Conservation (phyloP, 495 filamentous ascomycete species). For the Darksidea phi region DNA sequence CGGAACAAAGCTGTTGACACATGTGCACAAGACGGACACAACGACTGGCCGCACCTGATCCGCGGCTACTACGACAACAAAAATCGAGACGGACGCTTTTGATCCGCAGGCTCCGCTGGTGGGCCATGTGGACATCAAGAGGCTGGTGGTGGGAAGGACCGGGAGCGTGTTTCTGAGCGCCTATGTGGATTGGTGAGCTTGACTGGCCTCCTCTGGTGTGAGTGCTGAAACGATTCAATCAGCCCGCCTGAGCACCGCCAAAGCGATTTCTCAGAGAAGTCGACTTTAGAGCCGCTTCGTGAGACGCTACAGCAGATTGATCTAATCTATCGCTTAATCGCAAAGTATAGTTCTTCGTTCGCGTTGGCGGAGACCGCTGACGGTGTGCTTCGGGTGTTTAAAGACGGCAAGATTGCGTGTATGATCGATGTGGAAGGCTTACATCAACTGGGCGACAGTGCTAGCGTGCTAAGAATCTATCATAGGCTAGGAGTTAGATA, state of each 20-base stretch:
- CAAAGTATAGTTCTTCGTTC: conserved; percentile 30
- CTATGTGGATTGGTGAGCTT: conserved; percentile 25
- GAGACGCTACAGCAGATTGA: conserved; percentile 47
- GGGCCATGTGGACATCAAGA: conserved; percentile 8
- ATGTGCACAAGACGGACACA: conserved; percentile 26
- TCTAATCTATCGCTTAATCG: conserved; percentile 39
- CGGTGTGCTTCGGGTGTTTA: conserved; percentile 22
- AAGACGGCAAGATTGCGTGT: conserved; percentile 22
- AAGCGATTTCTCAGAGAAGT: conserved; percentile 19
- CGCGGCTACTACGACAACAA: conserved; percentile 18
- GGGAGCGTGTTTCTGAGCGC: conserved; percentile 27
- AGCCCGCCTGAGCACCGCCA: no score
- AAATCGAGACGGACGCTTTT: neutral
- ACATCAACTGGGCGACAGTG: conserved; percentile 38
- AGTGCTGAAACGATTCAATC: no score
- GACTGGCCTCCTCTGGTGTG: neutral
- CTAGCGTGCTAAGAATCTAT: conserved; percentile 40
- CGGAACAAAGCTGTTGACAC: no score
- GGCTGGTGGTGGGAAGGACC: conserved; percentile 2
- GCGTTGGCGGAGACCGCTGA: conserved; percentile 22
- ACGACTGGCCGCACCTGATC: conserved; percentile 18
- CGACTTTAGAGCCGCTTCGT: conserved; percentile 24
- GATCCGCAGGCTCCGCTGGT: neutral
- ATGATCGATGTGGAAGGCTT: conserved; percentile 29
- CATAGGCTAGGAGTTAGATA: conserved; percentile 21